phyloP scores from a whole-genome alignment of 768 basidiomycete species.

The Suillus fuscotomentosus region DNA sequence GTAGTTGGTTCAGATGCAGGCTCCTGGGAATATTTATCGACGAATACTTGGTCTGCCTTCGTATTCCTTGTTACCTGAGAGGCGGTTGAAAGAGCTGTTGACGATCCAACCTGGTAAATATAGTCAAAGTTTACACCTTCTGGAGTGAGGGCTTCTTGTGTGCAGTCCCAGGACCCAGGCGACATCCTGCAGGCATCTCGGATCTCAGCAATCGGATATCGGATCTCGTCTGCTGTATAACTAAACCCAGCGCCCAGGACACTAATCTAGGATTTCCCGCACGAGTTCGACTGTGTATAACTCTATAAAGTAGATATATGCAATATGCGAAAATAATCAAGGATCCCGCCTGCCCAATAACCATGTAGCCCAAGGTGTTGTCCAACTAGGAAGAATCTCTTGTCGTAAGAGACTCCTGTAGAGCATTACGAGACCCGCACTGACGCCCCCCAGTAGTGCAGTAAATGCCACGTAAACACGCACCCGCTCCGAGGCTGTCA shows the following conservation, averaged over 20 bases:
- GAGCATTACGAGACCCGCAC: slow-evolving; percentile 68
- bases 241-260: slow-evolving; percentile 2
- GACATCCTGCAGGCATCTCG: slow-evolving; percentile 36
- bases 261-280: not conserved
- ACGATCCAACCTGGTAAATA: slow-evolving; percentile 1
- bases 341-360: slow-evolving; percentile 50
- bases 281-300: not conserved
- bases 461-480: slow-evolving; percentile 72
- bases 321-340: slow-evolving; percentile 16
- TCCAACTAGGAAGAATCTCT: slow-evolving; percentile 50
- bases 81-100: not conserved
- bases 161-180: slow-evolving; percentile 19
- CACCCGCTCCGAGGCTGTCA: slow-evolving; percentile 67
- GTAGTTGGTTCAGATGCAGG: not conserved
- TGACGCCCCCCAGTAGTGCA: slow-evolving; percentile 69
- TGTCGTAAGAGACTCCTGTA: slow-evolving; percentile 67
- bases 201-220: slow-evolving; percentile 34
- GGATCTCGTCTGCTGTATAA: slow-evolving; percentile 23
- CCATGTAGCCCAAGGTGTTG: slow-evolving; percentile 65
- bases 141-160: slow-evolving; percentile 7
- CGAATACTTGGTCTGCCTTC: not conserved
- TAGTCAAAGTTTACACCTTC: not conserved
- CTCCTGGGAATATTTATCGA: not conserved
- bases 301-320: slow-evolving; percentile 17
- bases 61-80: not conserved